Percentiles rank a stretch among this genome's conserved stretches.
These are phyloP conservation scores for Musa troglodytarum DNA, from an alignment of 176 grass and related monocot species.

Conservation along the genomic window DNA sequence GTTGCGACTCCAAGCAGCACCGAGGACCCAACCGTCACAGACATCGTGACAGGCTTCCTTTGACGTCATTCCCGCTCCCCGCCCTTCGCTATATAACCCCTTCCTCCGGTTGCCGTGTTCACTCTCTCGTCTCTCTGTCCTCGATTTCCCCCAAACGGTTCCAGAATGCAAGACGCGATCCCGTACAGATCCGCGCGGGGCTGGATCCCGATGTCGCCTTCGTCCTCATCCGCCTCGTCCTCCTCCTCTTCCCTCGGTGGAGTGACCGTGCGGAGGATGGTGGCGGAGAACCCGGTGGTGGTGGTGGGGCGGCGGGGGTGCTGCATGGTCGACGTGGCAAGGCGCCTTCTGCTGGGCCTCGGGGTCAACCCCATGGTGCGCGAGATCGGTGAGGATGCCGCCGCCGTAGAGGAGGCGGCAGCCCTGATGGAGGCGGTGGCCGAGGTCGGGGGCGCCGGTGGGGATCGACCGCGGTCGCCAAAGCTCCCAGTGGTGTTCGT, in stretches of 20 bases:
- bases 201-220: too few species aligned
- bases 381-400: slow-evolving; percentile 43
- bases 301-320: slow-evolving; percentile 54
- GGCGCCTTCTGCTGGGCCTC: slow-evolving; percentile 52
- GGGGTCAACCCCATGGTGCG: slow-evolving; percentile 79
- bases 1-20: too few species aligned
- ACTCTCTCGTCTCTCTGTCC: too few species aligned
- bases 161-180: too few species aligned
- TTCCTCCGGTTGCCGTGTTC: too few species aligned
- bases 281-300: slow-evolving; percentile 69
- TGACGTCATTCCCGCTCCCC: too few species aligned
- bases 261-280: slow-evolving; percentile 33
- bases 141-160: too few species aligned
- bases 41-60: too few species aligned
- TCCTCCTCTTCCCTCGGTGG: slow-evolving; percentile 1
- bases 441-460: neutral
- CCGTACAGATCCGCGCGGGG: too few species aligned
- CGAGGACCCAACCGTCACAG: too few species aligned
- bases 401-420: neutral
- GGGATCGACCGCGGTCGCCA: neutral
- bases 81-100: too few species aligned
- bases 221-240: neutral
- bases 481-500: slow-evolving; percentile 66
- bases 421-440: slow-evolving; percentile 29
- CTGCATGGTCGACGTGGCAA: slow-evolving; percentile 94